Evolutionary conservation across 139 green algal species (phyloP), one percentile per base, ranked within the genome.

Genomic region (Chlamydomonas urium): DNA sequence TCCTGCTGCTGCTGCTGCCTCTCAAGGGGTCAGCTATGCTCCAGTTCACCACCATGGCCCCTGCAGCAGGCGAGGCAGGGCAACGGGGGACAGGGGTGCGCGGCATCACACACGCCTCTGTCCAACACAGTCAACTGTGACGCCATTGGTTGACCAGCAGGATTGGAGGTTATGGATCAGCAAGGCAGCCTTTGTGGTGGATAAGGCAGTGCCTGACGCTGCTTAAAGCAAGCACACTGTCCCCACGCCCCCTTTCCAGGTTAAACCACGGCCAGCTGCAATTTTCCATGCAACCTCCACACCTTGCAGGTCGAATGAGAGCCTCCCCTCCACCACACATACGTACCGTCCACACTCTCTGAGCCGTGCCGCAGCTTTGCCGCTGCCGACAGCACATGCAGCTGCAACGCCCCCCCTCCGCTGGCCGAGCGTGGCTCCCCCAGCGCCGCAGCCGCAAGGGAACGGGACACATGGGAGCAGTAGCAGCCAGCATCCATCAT

Each of bases 401-500:
- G 63, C 72, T 50, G 42, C 42, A 10, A 17, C 42, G 10, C 42
- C 42, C 17, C 10, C 42, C 42, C 10, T 17, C 10, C 42, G 42
- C 42, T 50, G 10, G 42, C 42, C 10, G 19, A 21, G 48, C 17
- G 4, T 4, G 17, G 4, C 48, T 21, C 48, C 48, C 29, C 23
- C 48, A 24, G 23, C 17, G 19, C 48, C 19, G 66, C 29, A 4
- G 38, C 66, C 29, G 56, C 47, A 6, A 80, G 37, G 36, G 50
- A 61, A 4, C 75, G 73, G 36, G 81, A 69, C 21, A 72, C 60
- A 65, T 80, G 65, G 1, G 76, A 72, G 45, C 73, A 79, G 72
- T 85, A 85, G 58, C 75, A 82, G 19, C 80, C 80, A 23, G 80
- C 80, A 65, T 86, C 80, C 80, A 82, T 86, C 61, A 77, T 79